Conservation (phyloP, 208 protist genomes). For the Acanthamoeba lenticulata region DNA sequence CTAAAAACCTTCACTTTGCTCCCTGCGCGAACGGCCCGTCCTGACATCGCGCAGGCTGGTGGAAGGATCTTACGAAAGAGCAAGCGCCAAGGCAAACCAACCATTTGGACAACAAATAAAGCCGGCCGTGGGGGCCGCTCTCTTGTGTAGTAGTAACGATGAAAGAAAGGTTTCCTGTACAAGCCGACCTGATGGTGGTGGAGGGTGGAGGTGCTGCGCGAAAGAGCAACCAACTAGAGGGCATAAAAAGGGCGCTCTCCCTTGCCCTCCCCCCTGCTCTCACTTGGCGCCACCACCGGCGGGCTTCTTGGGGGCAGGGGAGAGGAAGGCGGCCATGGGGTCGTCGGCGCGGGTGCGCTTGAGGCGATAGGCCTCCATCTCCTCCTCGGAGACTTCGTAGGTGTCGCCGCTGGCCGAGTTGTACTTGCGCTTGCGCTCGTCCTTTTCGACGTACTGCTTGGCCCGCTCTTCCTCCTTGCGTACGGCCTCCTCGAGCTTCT, state of each 20-base stretch:
- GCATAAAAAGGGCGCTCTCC: neutral
- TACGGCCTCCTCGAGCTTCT: constrained; percentile 69
- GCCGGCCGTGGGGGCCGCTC: too few relatives aligned
- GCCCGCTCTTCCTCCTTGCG: constrained; percentile 52
- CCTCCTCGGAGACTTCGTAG: constrained; percentile 77
- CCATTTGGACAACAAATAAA: too few relatives aligned
- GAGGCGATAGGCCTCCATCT: constrained; percentile 82
- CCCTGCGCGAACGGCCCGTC: too few relatives aligned
- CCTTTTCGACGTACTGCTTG: constrained; percentile 50
- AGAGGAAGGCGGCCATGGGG: constrained; percentile 79
- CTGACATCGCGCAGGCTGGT: too few relatives aligned
- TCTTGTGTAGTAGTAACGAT: too few relatives aligned
- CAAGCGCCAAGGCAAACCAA: too few relatives aligned
- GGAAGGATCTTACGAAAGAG: too few relatives aligned
- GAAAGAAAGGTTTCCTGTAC: too few relatives aligned
- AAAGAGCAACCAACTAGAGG: too few relatives aligned
- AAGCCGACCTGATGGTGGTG: too few relatives aligned
- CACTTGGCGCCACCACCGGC: neutral
- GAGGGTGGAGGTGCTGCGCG: neutral
- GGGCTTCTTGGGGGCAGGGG: neutral
- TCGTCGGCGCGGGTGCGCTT: constrained; percentile 77
- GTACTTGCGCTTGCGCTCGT: constrained; percentile 82
- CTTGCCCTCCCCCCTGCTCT: too few relatives aligned
- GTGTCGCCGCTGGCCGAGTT: constrained; percentile 72
- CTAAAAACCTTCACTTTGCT: too few relatives aligned